Percentiles rank a stretch among this genome's conserved stretches.
Evolutionary conservation across 192 early-diverging fungal genomes (phyloP).

Genomic region (Backusella liffmaniae): DNA sequence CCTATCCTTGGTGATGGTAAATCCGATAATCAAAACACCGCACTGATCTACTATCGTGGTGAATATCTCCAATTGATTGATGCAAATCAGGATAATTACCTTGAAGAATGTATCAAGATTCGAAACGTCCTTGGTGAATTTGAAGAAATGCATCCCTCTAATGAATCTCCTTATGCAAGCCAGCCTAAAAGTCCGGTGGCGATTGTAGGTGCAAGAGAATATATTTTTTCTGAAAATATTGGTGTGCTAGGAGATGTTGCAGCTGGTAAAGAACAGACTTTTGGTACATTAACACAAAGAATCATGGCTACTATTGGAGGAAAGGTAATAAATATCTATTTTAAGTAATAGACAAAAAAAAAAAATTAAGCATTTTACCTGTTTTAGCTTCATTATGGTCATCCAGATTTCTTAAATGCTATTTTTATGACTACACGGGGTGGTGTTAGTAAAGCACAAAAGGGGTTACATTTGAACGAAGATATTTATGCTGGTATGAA

Average conservation of each 20-base stretch:
- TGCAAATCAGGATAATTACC: conserved; percentile 91
- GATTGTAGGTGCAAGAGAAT: conserved; percentile 86
- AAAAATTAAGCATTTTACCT: too few species aligned
- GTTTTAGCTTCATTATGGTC: conserved; percentile 54
- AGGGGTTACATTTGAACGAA: conserved; percentile 89
- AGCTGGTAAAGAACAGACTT: conserved; percentile 87
- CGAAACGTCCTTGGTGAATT: conserved; percentile 85
- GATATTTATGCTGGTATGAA: conserved; percentile 94
- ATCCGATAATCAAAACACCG: conserved; percentile 89
- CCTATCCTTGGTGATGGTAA: conserved; percentile 93
- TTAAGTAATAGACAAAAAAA: background rate
- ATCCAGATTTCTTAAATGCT: conserved; percentile 89
- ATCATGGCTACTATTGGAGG: conserved; percentile 86
- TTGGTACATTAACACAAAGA: conserved; percentile 83
- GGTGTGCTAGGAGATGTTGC: conserved; percentile 86
- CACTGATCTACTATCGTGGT: conserved; percentile 81
- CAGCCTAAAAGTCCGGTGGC: conserved; percentile 68
- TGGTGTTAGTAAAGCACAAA: conserved; percentile 88
- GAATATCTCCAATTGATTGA: conserved; percentile 88
- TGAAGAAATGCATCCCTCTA: conserved; percentile 67
- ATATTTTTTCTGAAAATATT: conserved; percentile 84
- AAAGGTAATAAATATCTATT: conserved; percentile 53
- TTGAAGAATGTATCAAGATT: conserved; percentile 89
- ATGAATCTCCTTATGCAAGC: conserved; percentile 70
- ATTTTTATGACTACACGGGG: conserved; percentile 87